Evolutionary conservation across 2,329 filamentous ascomycete species (phyloP).

Genomic region (Dothideomycetes sp.): DNA sequence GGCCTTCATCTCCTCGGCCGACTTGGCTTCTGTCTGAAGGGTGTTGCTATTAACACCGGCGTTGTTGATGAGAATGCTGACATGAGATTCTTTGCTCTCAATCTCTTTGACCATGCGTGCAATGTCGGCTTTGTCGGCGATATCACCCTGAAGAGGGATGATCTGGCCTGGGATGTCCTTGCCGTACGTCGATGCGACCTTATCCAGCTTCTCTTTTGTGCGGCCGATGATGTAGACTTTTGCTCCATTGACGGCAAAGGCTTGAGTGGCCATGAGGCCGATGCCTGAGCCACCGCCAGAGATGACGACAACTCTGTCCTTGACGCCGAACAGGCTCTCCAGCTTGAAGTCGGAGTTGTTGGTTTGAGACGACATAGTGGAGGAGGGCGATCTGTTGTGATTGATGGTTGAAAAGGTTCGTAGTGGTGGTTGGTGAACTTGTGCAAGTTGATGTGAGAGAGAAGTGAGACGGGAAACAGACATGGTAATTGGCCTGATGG

Average conservation of each 20-base stretch:
- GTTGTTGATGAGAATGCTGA: constrained; percentile 36
- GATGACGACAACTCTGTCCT: constrained; percentile 29
- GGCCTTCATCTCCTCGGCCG: constrained; percentile 30
- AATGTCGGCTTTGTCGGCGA: constrained; percentile 33
- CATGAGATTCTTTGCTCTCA: constrained; percentile 30
- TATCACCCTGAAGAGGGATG: constrained; percentile 33
- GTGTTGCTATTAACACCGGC: constrained; percentile 33
- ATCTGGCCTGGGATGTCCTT: constrained; percentile 35
- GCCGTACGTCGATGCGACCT: constrained; percentile 31
- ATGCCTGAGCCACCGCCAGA: constrained; percentile 37
- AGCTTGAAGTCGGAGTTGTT: constrained; percentile 26
- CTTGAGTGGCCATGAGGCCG: constrained; percentile 35
- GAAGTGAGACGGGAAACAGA: not conserved
- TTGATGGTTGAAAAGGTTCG: not conserved
- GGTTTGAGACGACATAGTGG: constrained; percentile 11
- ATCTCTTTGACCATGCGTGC: constrained; percentile 31
- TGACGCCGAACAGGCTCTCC: constrained; percentile 25
- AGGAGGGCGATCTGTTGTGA: constrained; percentile 1
- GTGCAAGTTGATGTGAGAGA: not conserved
- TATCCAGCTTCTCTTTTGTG: constrained; percentile 36
- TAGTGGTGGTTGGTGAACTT: too few species aligned
- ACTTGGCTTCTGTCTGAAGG: constrained; percentile 24
- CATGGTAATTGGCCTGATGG: too few species aligned
- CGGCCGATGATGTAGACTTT: constrained; percentile 40
- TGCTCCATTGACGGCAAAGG: constrained; percentile 19